Conservation (phyloP, 352 stramenopile genomes). For the Pythium pyrilobum region DNA sequence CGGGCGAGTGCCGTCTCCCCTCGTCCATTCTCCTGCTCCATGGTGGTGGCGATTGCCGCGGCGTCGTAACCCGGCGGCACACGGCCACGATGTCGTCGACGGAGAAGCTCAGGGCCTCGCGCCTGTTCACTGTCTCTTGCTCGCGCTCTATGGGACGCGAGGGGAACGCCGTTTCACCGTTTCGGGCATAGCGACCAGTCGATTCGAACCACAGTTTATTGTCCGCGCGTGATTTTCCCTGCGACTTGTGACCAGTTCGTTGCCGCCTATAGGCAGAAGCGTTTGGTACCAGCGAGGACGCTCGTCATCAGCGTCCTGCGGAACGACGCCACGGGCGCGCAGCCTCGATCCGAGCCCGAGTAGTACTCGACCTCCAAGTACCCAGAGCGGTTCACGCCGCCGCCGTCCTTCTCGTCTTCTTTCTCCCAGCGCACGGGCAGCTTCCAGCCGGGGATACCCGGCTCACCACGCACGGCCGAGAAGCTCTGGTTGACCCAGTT, state of each 20-base stretch:
- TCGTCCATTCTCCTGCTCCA: no score
- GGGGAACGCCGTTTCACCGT: no score
- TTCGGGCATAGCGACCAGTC: no score
- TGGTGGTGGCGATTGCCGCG: no score
- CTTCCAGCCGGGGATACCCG: constrained; percentile 73
- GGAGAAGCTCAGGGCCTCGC: not conserved
- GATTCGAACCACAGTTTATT: no score
- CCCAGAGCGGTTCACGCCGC: constrained; percentile 54
- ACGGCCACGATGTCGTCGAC: no score
- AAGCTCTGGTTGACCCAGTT: constrained; percentile 86
- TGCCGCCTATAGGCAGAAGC: constrained; percentile 53
- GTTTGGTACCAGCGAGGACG: constrained; percentile 59
- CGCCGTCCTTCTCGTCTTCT: constrained; percentile 60
- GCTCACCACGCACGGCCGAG: constrained; percentile 36
- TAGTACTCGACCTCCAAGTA: constrained; percentile 76
- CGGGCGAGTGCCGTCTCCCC: not conserved
- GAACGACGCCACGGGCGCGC: constrained; percentile 42
- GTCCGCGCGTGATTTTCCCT: no score
- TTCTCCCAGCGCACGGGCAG: constrained; percentile 75
- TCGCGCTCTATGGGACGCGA: no score
- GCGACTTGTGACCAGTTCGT: not conserved
- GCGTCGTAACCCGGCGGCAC: no score
- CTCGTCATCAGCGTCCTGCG: constrained; percentile 54
- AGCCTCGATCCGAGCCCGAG: constrained; percentile 58
- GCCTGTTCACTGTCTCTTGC: no score